A percentile compares a stretch with the other conserved stretches of the same genome.
Conservation (phyloP, 768 basidiomycete species). For the Agrocybe pediades region DNA sequence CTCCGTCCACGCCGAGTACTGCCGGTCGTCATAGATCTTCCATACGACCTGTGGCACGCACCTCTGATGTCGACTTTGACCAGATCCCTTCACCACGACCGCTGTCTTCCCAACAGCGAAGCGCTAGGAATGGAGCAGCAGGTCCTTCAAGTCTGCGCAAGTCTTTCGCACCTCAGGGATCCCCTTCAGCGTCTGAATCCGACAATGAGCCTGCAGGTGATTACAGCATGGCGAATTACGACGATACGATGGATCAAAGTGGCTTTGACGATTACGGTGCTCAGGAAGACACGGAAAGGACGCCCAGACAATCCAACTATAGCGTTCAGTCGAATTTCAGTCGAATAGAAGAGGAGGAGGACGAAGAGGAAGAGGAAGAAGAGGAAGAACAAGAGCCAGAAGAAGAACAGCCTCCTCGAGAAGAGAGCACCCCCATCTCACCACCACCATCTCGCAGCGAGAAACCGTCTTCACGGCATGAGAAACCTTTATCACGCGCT, state of each 20-base stretch:
- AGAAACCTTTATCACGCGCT: too few relatives aligned
- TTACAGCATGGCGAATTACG: slow-evolving; percentile 20
- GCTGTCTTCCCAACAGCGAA: slow-evolving; percentile 29
- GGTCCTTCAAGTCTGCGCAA: slow-evolving; percentile 43
- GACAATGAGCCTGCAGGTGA: slow-evolving; percentile 31
- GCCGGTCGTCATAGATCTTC: slow-evolving; percentile 38
- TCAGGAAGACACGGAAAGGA: slow-evolving; percentile 21
- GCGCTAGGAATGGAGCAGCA: slow-evolving; percentile 33
- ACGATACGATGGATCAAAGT: slow-evolving; percentile 23
- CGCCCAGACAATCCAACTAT: slow-evolving; percentile 30
- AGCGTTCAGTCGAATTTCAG: slow-evolving; percentile 37
- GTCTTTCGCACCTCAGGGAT: slow-evolving; percentile 32
- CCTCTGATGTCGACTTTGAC: slow-evolving; percentile 62
- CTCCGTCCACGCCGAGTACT: slow-evolving; percentile 42
- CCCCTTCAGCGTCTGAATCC: slow-evolving; percentile 27
- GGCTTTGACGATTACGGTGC: slow-evolving; percentile 31
- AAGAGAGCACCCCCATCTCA: slow-evolving; percentile 21
- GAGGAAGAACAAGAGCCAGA: slow-evolving; percentile 31
- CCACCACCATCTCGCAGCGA: background rate
- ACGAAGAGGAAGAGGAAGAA: slow-evolving; percentile 34
- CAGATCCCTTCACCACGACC: slow-evolving; percentile 60
- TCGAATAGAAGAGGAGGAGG: slow-evolving; percentile 50
- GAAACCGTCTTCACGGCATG: too few relatives aligned
- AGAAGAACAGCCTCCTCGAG: slow-evolving; percentile 30
- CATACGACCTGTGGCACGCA: slow-evolving; percentile 50